Base-by-base conservation (phyloP, 2,329 filamentous ascomycete genomes). In the Setomelanomma holmii region DNA sequence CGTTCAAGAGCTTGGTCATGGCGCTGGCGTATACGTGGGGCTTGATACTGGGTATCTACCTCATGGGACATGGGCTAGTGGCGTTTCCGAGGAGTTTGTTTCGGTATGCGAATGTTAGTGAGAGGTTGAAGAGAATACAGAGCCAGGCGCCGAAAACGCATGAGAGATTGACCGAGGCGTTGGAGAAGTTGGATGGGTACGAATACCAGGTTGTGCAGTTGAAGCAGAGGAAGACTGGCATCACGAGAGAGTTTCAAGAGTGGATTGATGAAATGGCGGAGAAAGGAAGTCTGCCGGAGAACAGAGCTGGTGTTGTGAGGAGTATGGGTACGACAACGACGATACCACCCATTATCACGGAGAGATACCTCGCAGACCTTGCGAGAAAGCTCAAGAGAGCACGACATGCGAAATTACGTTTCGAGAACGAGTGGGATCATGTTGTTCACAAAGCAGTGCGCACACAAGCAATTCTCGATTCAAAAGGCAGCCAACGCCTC, bases 231-330 rank as follows among this genome's bases (percentile, higher is more conserved):
- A 97, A 96, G 78, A 88, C 85, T 2, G 91, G 89, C 14, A 90
- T 86, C 20, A 87, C 90, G 4, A 79, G 80, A 48, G 84, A 89
- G 36, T 95, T 93, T 67, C 86, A 88, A 61, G 93, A 96, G 63
- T 99, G 95, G 95, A 96, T 99, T 60, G 93, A 98, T 61, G 95
- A 99, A 69, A 79, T 99, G 24, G 87, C 86, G 2, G 93, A 98
- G 58, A 85, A 88, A 58, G 86, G 87, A 39, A 87, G 84, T 63
- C 75, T 91, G 5, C 84, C 87, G 2, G 90, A 93, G 60, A 78
- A 71, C 47, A 78, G 82, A 40, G 68, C 75, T 1, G 61, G 60
- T 34, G 67, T 56, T 5, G 57, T 61, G 1, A 57, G 59, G 21
- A 54, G 63, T 5, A 55, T 56, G 44, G 63, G 55, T 20, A 76